Evolutionary conservation across 176 grass and related monocot species (phyloP), one percentile per base, ranked within the genome.

Genomic region (Musa troglodytarum): DNA sequence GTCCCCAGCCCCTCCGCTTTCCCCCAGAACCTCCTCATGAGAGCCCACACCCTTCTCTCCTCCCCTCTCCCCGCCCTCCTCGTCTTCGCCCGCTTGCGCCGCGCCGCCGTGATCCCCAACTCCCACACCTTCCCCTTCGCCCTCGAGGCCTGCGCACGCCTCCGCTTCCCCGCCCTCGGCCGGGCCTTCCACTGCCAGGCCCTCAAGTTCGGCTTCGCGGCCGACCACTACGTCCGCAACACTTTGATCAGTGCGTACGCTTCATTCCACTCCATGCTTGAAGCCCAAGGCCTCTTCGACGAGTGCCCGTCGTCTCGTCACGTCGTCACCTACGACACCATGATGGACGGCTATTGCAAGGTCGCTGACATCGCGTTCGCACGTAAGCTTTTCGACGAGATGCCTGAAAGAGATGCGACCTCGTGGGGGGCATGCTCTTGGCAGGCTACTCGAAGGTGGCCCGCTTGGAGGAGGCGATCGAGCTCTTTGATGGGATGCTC

Each of bases 341-440:
- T 92, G 7, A 51, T 88, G 54, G 73, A 82, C 53, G 86, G 81
- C 2, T 92, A 80, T 68, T 49, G 78, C 22, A 77, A 59, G 55
- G 63, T 76, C 1, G 79, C 79, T 52, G 12, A 52, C 13, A 5
- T 84, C 17, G 26, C 8, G 15, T 24, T 54, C 59, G 86, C 86
- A 1, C 65, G 71, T 17, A 49, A 79, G 68, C 54, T 80, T 22
- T 82, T 92, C 73, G 73, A 86, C 9, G 57, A 62, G 52, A 92
- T 89, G 90, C 76, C 79, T 10, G 15, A 68, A 2, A 77, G 83
- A 68, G 90, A 92, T 17, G 81, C 71, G 1, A 57, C 79, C 22
- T 92, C 90, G 0, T 92, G 86, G 86, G 86, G 86, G 90, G 90
- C 56, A 89, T 86, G 0, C 52, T 87, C 3, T 8, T 89, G 26